Base-by-base conservation (phyloP, 2,329 filamentous ascomycete species). In the Ascosphaera acerosa region DNA sequence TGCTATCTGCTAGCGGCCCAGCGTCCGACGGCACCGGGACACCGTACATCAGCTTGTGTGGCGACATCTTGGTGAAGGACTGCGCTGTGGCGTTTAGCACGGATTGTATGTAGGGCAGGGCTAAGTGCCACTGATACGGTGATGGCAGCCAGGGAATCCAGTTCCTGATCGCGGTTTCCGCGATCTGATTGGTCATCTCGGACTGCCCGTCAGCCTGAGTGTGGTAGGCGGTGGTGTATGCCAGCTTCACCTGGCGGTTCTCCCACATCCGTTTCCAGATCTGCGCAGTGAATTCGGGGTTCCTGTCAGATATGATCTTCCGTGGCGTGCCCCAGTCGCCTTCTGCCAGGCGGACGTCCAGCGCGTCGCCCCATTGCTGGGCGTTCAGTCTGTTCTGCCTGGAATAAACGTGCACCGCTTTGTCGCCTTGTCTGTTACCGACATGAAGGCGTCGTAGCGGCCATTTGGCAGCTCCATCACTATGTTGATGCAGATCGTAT, bases 141-240 rank as follows among this genome's bases (percentile, higher is more conserved):
- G 4, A 4, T 4, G 6, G 6, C 16, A 27, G 25, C 4, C 4
- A 4, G 25, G 4, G n/a, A 10, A 27, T 27, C n/a, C 4, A 4
- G 4, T 10, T 10, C 4, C 25, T 4, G 12, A 34, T 15, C 3
- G 30, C 30, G 18, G 18, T 32, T 18, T 34, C 33, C n/a, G 17
- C 12, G 2, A 22, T 32, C 18, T 34, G 33, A 6, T 23, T 36
- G 5, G 22, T 33, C 16, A 10, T 18, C 4, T 25, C 31, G 29
- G 33, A 6, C 32, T 28, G 27, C 18, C 32, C 29, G 17, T 35
- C 33, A n/a, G 16, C 29, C 20, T 32, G 17, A 3, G 30, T 19
- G 15, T 37, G 22, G 15, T 37, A 49, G 47, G 47, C 48, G 43
- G 47, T 48, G 38, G 38, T 14, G 27, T 18, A 29, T 2, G 18